Base-by-base conservation (phyloP, 1,284 basidiomycete species). In the Trichosporon sp. region DNA sequence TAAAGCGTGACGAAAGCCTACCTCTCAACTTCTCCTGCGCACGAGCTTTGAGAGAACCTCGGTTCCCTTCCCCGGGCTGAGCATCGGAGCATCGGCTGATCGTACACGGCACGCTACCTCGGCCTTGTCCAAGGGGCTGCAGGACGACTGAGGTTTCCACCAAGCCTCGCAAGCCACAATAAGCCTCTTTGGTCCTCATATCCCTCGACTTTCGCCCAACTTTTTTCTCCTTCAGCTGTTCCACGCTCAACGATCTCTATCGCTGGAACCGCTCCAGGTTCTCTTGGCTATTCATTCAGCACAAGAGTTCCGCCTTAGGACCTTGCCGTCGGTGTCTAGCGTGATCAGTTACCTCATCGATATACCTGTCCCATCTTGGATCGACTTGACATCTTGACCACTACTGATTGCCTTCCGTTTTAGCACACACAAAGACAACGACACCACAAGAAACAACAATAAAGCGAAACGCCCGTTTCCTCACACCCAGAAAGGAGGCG, bases 81-180 rank as follows among this genome's bases (percentile, higher is more conserved):
- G 59, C 8, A 63, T 35, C 31, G 31, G 31, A 63, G 59, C 59
- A 37, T 35, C 10, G 59, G 19, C 6, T 54, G 51, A 54, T 21
- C 51, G 19, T 21, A 51, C 19, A 21, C 51, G 51, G 51, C 51
- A 26, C 14, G 59, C 31, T 16, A 63, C 59, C 59, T 63, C 59
- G 31, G 59, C 32, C 59, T 37, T 8, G 59, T 19, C 32, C 32
- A 63, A 37, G 59, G 32, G 32, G 11, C 7, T 7, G 26, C 56
- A 32, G 56, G 31, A 32, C 31, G 26, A 37, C 11, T 35, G 31
- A 63, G 32, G 51, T 26, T 54, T 54, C 51, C 56, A n/a, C 21
- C 59, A 63, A 63, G 59, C 59, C 59, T 35, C 59, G 32, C 59
- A 63, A 63, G 59, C 59, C 59, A n/a, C 59, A 63, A n/a, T 35